A percentile compares a stretch with the other conserved stretches of the same genome.
These are phyloP conservation scores for Hibiscus tridactylites DNA, from an alignment of 345 rosid genomes.

Conservation along the genomic window DNA sequence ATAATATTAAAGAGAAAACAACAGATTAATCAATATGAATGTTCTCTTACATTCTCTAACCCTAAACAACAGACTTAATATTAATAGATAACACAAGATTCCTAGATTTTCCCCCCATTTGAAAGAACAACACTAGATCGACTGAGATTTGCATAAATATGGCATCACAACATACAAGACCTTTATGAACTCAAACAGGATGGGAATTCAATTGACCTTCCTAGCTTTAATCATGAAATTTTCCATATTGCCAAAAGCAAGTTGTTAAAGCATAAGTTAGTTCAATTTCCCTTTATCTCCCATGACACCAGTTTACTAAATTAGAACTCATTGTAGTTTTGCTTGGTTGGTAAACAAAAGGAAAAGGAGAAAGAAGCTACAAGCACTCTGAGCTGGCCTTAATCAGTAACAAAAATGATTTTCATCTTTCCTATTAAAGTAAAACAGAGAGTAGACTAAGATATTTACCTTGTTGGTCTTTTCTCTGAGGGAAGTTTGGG, in stretches of 20 bases:
- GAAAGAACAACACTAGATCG: not conserved
- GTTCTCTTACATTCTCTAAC: not conserved
- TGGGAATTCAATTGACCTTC: not conserved
- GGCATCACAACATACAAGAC: not conserved
- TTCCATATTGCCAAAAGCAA: not conserved
- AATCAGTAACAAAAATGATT: not conserved
- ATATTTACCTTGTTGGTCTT: conserved; percentile 66
- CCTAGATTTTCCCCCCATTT: not conserved
- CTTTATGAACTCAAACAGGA: not conserved
- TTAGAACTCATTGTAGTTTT: not conserved
- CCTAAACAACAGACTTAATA: not conserved
- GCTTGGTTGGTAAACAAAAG: not conserved
- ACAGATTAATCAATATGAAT: not conserved
- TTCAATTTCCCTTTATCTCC: not conserved
- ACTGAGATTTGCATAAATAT: not conserved
- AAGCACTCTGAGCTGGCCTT: not conserved
- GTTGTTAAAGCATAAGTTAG: not conserved
- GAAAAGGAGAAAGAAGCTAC: not conserved
- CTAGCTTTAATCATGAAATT: not conserved
- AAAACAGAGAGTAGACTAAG: not conserved
- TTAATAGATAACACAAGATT: not conserved
- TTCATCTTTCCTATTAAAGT: not conserved
- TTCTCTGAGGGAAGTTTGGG: conserved; percentile 81
- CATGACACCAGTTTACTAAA: not conserved
- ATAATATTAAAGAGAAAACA: not conserved